phyloP scores from a whole-genome alignment of 1,284 basidiomycete genomes.

The Fomitopsis pinicola region DNA sequence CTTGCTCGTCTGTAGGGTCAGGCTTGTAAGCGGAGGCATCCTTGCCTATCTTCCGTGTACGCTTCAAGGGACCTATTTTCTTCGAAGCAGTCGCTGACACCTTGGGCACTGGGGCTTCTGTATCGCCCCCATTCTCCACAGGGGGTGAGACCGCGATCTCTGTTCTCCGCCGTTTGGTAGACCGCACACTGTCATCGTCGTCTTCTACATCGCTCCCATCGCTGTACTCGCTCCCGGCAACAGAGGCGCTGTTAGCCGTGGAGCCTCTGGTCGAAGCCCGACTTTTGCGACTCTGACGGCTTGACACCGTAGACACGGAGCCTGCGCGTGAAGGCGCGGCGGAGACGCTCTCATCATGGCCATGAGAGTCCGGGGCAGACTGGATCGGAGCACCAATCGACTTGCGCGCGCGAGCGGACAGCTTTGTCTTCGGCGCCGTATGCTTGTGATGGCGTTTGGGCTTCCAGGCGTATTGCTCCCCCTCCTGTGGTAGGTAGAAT shows the following conservation, averaged over 20 bases:
- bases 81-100: neutral
- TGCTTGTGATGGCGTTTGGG: slow-evolving; percentile 13
- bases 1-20: slow-evolving; percentile 23
- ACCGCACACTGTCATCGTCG: slow-evolving; percentile 5
- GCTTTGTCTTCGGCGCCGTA: slow-evolving; percentile 32
- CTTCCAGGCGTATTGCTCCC: slow-evolving; percentile 24
- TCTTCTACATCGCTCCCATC: slow-evolving; percentile 11
- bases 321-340: slow-evolving; percentile 14
- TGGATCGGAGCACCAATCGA: slow-evolving; percentile 19
- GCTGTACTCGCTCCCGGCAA: slow-evolving; percentile 18
- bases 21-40: slow-evolving; percentile 42
- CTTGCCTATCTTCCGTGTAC: slow-evolving; percentile 27
- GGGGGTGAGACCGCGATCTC: neutral
- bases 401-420: neutral
- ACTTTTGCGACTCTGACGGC: slow-evolving; percentile 6
- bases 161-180: slow-evolving; percentile 13
- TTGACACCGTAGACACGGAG: slow-evolving; percentile 18
- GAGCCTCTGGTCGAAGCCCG: slow-evolving; percentile 8
- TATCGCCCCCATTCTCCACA: neutral
- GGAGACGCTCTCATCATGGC: slow-evolving; percentile 10
- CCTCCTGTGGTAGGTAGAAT: slow-evolving; percentile 47
- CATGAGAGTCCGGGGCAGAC: slow-evolving; percentile 11
- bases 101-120: neutral
- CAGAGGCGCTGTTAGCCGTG: slow-evolving; percentile 10
- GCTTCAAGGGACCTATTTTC: slow-evolving; percentile 8